Base-by-base conservation (phyloP, 352 stramenopile species). In the Globisporangium perplexum region DNA sequence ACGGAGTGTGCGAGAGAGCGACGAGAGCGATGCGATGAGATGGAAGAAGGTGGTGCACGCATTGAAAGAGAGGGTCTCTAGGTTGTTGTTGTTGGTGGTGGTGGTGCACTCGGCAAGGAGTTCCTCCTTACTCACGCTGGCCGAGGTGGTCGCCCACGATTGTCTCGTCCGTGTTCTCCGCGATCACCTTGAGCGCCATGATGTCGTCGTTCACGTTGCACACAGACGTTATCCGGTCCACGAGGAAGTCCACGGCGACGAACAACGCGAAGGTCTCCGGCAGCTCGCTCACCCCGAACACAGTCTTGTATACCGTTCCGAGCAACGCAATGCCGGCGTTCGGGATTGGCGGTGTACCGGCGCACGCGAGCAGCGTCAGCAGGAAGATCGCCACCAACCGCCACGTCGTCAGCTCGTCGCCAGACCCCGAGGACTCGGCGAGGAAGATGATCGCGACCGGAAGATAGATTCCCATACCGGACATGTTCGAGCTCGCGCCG, bases 171-270 rank as follows among this genome's bases (percentile, higher is more conserved):
- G 79, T 88, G 47, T 71, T 88, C 41, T 88, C 76, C 8, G 79
- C 72, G 39, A 90, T 86, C 35, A 86, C 68, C 56, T 86, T 85
- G 42, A 90, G 71, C 31, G 77, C 79, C 72, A 90, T 86, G 54
- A 86, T 71, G 61, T 90, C 82, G 47, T 88, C 82, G 51, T 88
- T 88, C 7, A 93, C 78, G 49, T 93, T 89, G 65, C 79, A 85
- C 43, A 82, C 61, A 0, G 79, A 82, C n/a, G 62, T 62, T 35
- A 93, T 60, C 47, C 82, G 82, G 28, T 89, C 77, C 11, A 75
- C 64, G 24, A 90, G 59, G 49, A 87, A 86, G 44, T 90, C 75
- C 52, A 85, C 70, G 1, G 80, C 69, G 20, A 86, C 53, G 42
- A 85, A 74, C 6, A 86, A 67, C 15, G 65, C 66, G 56, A 86